Evolutionary conservation across 2,329 filamentous ascomycete species (phyloP).

Genomic region (Aschersonia sp.): DNA sequence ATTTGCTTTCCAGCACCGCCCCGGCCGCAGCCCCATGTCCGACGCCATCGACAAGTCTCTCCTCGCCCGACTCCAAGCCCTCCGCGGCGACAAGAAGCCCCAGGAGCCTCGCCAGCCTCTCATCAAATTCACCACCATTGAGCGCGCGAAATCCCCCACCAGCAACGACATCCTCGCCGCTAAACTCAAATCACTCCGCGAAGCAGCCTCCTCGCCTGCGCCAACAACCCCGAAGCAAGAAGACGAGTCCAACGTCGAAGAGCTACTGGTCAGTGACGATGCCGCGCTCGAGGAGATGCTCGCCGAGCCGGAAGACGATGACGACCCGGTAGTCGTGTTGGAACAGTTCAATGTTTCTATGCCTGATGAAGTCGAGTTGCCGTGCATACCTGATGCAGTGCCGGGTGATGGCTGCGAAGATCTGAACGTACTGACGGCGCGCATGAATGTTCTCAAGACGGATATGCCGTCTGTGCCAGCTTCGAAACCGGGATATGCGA

Average conservation of each 20-base stretch:
- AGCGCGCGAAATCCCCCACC: constrained; percentile 25
- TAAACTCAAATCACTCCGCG: constrained; percentile 35
- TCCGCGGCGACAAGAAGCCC: constrained; percentile 16
- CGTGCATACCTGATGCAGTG: background rate
- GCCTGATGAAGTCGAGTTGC: background rate
- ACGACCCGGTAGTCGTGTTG: background rate
- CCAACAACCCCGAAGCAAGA: constrained; percentile 29
- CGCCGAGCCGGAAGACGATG: background rate
- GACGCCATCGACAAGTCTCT: constrained; percentile 29
- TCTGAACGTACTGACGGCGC: constrained; percentile 30
- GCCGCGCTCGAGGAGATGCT: constrained; percentile 5
- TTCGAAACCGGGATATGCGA: constrained; percentile 25
- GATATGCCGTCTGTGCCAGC: constrained; percentile 35
- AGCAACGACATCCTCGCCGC: constrained; percentile 36
- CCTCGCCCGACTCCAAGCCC: constrained; percentile 38
- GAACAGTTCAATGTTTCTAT: background rate
- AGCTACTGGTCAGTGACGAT: constrained; percentile 15
- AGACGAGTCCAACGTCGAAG: constrained; percentile 29
- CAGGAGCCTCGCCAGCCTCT: constrained; percentile 10
- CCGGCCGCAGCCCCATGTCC: constrained; percentile 11
- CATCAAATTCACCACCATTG: constrained; percentile 20
- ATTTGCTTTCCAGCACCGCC: too few relatives aligned
- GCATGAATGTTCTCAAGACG: constrained; percentile 36
- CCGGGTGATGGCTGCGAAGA: constrained; percentile 2
- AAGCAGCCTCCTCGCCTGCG: constrained; percentile 14